phyloP scores from a whole-genome alignment of 371 early-diverging fungal species.

The Massospora cicadina region DNA sequence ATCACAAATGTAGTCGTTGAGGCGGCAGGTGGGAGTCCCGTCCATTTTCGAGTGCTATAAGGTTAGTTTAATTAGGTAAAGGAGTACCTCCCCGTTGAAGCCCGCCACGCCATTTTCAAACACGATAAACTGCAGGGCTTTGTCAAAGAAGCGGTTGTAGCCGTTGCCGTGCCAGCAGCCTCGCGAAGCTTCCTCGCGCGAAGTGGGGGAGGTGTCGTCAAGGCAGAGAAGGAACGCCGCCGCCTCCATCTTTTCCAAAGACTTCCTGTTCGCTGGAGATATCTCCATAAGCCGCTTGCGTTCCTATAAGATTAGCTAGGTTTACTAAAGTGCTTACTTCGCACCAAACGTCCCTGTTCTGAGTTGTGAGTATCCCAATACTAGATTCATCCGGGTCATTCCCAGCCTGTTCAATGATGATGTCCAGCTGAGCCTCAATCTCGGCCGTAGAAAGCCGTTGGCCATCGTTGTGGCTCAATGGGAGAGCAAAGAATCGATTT shows the following conservation, averaged over 20 bases:
- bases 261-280: conserved; percentile 40
- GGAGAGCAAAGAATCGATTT: conserved; percentile 73
- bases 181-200: conserved; percentile 58
- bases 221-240: conserved; percentile 73
- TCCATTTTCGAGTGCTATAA: conserved; percentile 84
- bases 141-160: conserved; percentile 87
- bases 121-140: conserved; percentile 80
- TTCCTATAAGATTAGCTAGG: conserved; percentile 15
- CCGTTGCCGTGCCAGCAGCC: conserved; percentile 89
- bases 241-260: conserved; percentile 64
- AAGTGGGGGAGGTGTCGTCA: conserved; percentile 64
- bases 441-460: conserved; percentile 64
- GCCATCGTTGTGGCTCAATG: conserved; percentile 47
- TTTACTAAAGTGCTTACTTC: conserved; percentile 30
- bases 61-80: background rate
- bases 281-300: conserved; percentile 43
- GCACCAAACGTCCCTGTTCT: conserved; percentile 86
- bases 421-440: conserved; percentile 31
- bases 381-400: conserved; percentile 26
- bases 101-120: conserved; percentile 93
- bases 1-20: conserved; percentile 31
- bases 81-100: conserved; percentile 64
- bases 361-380: conserved; percentile 75
- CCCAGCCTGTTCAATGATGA: conserved; percentile 58
- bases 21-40: conserved; percentile 72